These are phyloP conservation scores for Cordyceps cateniannulata DNA, from an alignment of 2,329 filamentous ascomycete genomes.

Conservation along the genomic window DNA sequence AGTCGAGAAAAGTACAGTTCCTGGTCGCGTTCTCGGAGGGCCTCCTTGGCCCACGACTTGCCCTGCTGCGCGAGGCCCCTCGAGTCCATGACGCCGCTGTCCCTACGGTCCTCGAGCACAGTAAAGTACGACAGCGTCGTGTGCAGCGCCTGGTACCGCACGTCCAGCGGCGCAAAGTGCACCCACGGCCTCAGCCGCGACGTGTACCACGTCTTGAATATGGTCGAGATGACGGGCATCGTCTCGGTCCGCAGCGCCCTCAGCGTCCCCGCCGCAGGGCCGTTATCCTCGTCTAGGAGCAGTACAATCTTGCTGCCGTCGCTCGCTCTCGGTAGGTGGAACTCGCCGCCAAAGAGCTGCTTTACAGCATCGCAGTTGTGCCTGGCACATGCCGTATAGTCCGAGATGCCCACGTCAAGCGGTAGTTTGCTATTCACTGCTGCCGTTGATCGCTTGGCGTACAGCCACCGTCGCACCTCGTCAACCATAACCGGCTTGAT, in stretches of 20 bases:
- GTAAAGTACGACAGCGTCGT: slow-evolving; percentile 69
- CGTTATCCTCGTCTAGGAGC: slow-evolving; percentile 64
- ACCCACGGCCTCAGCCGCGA: slow-evolving; percentile 68
- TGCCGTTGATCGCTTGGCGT: slow-evolving; percentile 34
- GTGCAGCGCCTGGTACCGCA: slow-evolving; percentile 67
- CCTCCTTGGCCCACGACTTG: slow-evolving; percentile 56
- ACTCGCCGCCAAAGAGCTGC: slow-evolving; percentile 25
- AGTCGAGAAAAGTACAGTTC: slow-evolving; percentile 75
- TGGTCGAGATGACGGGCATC: slow-evolving; percentile 62
- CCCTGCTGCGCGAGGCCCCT: slow-evolving; percentile 61
- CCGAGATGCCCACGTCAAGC: slow-evolving; percentile 53
- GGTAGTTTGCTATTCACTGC: slow-evolving; percentile 48
- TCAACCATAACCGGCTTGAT: slow-evolving; percentile 53
- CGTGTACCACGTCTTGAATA: slow-evolving; percentile 77
- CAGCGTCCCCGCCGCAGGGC: slow-evolving; percentile 53
- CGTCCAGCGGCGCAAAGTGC: slow-evolving; percentile 73
- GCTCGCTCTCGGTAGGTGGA: slow-evolving; percentile 2
- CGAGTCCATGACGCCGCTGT: slow-evolving; percentile 47
- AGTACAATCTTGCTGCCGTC: slow-evolving; percentile 58
- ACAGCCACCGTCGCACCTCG: slow-evolving; percentile 28
- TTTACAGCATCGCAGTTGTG: slow-evolving; percentile 27
- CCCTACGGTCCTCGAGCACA: slow-evolving; percentile 36
- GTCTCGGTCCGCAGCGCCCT: slow-evolving; percentile 59
- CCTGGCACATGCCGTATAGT: slow-evolving; percentile 49
- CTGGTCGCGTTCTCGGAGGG: slow-evolving; percentile 65